These are phyloP conservation scores for Yarrowia alimentaria DNA, from an alignment of 805 yeast species.

Conservation along the genomic window DNA sequence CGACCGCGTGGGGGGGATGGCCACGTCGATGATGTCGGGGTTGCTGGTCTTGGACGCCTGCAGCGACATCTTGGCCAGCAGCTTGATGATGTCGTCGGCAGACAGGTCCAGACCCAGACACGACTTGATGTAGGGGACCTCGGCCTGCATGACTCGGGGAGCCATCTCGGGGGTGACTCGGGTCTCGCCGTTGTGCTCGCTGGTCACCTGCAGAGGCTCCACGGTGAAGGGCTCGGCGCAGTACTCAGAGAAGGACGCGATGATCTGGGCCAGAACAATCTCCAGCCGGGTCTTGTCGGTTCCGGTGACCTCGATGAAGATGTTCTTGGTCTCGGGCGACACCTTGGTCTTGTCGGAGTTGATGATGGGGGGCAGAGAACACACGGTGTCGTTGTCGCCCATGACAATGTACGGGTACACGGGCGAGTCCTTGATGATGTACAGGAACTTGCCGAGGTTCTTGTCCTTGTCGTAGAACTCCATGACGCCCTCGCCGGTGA, in stretches of 20 bases:
- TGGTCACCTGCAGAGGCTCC: constrained; percentile 84
- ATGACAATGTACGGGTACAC: constrained; percentile 80
- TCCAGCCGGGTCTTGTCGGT: constrained; percentile 94
- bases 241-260: constrained; percentile 93
- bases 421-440: constrained; percentile 81
- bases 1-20: constrained; percentile 90
- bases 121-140: constrained; percentile 81
- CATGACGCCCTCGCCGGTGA: constrained; percentile 77
- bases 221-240: constrained; percentile 76
- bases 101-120: constrained; percentile 80
- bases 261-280: constrained; percentile 84
- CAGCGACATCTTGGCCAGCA: constrained; percentile 80
- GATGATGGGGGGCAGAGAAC: constrained; percentile 96
- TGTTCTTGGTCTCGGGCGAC: constrained; percentile 76
- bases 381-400: constrained; percentile 71
- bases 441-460: constrained; percentile 84
- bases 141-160: constrained; percentile 69
- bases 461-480: constrained; percentile 89
- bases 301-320: constrained; percentile 92
- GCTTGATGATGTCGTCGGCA: constrained; percentile 62
- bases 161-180: constrained; percentile 72
- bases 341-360: constrained; percentile 90
- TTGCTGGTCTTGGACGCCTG: constrained; percentile 52
- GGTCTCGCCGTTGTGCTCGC: constrained; percentile 74
- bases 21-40: constrained; percentile 56